Evolutionary conservation across 2,329 filamentous ascomycete species (phyloP).

Genomic region (Hymenoscyphus scutula): DNA sequence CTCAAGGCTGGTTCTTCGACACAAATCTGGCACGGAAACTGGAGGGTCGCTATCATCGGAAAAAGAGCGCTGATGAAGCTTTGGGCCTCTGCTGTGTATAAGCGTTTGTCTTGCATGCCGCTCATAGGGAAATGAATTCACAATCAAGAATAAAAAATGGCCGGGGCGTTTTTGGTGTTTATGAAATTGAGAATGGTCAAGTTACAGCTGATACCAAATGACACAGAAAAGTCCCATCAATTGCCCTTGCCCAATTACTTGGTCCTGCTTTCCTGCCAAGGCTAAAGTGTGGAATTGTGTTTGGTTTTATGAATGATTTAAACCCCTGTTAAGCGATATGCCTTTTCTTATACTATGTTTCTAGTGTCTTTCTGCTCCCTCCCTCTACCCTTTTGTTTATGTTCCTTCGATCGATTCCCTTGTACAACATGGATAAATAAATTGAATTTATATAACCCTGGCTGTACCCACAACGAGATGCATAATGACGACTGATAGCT

Average conservation of each 20-base stretch:
- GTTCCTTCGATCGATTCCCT: too few relatives aligned
- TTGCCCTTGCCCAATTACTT: not conserved
- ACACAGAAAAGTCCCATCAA: slow-evolving; percentile 10
- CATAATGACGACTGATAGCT: too few relatives aligned
- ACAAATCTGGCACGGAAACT: slow-evolving; percentile 30
- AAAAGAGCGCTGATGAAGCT: slow-evolving; percentile 32
- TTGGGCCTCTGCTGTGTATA: slow-evolving; percentile 35
- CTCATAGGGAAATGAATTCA: slow-evolving; percentile 36
- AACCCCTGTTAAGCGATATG: not conserved
- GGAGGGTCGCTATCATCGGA: slow-evolving; percentile 33
- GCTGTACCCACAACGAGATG: too few relatives aligned
- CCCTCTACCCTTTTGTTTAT: not conserved
- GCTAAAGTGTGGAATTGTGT: not conserved
- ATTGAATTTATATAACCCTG: too few relatives aligned
- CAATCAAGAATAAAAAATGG: slow-evolving; percentile 29
- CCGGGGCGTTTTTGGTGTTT: slow-evolving; percentile 17
- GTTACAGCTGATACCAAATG: slow-evolving; percentile 13
- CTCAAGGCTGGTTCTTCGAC: slow-evolving; percentile 33
- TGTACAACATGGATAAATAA: too few relatives aligned
- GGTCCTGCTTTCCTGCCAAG: not conserved
- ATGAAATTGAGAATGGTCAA: slow-evolving; percentile 10
- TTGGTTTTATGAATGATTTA: not conserved
- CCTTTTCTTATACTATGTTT: not conserved
- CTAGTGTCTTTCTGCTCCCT: not conserved
- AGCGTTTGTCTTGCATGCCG: slow-evolving; percentile 35